Percentiles rank a stretch among this genome's conserved stretches.
phyloP scores from a whole-genome alignment of 2,329 filamentous ascomycete species.

The Fonsecaea erecta region DNA sequence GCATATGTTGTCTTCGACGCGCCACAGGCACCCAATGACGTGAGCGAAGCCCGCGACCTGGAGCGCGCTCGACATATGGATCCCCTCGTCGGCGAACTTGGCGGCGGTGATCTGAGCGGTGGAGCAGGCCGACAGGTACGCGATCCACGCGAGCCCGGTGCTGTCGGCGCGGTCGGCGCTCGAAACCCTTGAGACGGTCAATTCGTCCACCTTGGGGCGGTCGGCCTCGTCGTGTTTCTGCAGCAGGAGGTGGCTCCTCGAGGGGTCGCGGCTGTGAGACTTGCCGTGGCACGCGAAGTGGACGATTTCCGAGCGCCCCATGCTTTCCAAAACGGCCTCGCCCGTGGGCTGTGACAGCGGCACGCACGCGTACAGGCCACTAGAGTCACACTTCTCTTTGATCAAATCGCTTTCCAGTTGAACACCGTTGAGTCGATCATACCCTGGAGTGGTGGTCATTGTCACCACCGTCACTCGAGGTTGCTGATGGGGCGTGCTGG shows the following conservation, averaged over 20 bases:
- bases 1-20: conserved; percentile 37
- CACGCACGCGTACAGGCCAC: no score
- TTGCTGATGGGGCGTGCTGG: no score
- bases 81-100: conserved; percentile 41
- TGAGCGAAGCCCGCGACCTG: conserved; percentile 46
- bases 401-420: no score
- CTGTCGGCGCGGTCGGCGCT: no score
- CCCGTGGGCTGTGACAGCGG: no score
- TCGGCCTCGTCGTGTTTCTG: conserved; percentile 19
- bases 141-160: conserved; percentile 35
- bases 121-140: conserved; percentile 48
- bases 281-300: conserved; percentile 39
- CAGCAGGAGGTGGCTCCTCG: conserved; percentile 29
- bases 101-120: conserved; percentile 41
- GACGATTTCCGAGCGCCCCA: no score
- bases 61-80: conserved; percentile 45
- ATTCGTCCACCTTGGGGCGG: conserved; percentile 7
- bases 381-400: no score
- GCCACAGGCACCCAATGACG: conserved; percentile 45
- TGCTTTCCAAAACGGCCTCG: no score
- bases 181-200: no score
- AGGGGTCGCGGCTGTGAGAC: conserved; percentile 30
- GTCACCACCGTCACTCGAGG: no score
- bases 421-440: no score
- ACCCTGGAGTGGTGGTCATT: no score